A percentile compares a stretch with the other conserved stretches of the same genome.
Conservation (phyloP, 805 yeast species). For the Starmerella riodocensis region DNA sequence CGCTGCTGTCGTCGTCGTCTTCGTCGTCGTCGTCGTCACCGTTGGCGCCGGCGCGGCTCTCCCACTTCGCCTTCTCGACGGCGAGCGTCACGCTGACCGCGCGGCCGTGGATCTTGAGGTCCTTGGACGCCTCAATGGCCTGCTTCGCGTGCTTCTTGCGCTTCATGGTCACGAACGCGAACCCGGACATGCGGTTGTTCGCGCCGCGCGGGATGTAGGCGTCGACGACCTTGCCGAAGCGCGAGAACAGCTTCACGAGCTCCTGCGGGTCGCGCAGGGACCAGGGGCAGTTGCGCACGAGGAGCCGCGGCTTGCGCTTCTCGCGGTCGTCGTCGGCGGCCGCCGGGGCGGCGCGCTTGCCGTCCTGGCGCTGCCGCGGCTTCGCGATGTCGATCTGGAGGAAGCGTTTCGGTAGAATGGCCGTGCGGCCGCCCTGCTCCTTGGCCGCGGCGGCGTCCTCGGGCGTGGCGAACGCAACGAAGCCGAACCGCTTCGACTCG, state of each 20-base stretch:
- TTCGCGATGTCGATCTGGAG: slow-evolving; percentile 79
- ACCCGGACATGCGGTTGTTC: slow-evolving; percentile 85
- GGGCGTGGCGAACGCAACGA: slow-evolving; percentile 73
- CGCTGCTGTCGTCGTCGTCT: slow-evolving; percentile 20
- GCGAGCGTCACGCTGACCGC: slow-evolving; percentile 92
- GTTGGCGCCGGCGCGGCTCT: slow-evolving; percentile 33
- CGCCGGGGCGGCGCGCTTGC: slow-evolving; percentile 8
- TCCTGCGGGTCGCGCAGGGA: slow-evolving; percentile 67
- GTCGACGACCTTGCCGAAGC: slow-evolving; percentile 76
- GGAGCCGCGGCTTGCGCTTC: slow-evolving; percentile 73
- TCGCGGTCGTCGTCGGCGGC: slow-evolving; percentile 28
- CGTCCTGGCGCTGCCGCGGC: slow-evolving; percentile 62
- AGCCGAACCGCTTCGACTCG: slow-evolving; percentile 86
- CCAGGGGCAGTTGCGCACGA: slow-evolving; percentile 93
- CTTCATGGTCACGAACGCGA: slow-evolving; percentile 87
- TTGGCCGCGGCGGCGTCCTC: slow-evolving; percentile 76
- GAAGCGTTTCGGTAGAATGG: slow-evolving; percentile 45
- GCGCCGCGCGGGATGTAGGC: slow-evolving; percentile 78
- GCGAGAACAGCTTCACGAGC: slow-evolving; percentile 53
- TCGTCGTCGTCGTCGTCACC: slow-evolving; percentile 31
- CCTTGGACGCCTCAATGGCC: slow-evolving; percentile 65
- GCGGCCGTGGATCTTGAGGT: slow-evolving; percentile 74
- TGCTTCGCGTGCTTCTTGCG: slow-evolving; percentile 60
- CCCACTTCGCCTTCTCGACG: slow-evolving; percentile 77
- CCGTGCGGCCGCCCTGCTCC: slow-evolving; percentile 47